A percentile compares a stretch with the other conserved stretches of the same genome.
phyloP scores from a whole-genome alignment of 306 rosid species.

The Delonix regia region DNA sequence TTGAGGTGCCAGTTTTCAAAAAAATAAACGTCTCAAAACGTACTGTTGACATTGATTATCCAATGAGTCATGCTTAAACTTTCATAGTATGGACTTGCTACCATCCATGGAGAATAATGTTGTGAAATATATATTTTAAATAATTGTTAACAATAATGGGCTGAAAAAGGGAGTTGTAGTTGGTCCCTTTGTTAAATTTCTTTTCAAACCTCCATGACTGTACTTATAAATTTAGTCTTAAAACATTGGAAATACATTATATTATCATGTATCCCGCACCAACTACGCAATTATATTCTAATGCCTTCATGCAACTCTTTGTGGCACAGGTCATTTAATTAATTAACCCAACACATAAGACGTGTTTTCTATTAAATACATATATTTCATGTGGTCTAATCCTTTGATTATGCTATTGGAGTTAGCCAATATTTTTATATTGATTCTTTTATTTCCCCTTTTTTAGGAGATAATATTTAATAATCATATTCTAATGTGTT shows the following conservation, averaged over 20 bases:
- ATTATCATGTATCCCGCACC: neutral
- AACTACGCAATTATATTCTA: neutral
- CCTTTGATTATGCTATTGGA: neutral
- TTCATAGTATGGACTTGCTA: neutral
- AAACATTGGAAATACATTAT: neutral
- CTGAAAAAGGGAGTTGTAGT: neutral
- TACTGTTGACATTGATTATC: neutral
- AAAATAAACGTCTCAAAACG: too few species aligned
- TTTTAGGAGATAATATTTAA: neutral
- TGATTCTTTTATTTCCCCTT: neutral
- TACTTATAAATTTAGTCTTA: neutral
- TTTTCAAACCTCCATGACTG: neutral
- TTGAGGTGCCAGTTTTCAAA: too few species aligned
- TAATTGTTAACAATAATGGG: neutral
- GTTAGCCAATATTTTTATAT: neutral
- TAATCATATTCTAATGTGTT: neutral
- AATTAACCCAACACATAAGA: slow-evolving; percentile 3
- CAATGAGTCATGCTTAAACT: neutral
- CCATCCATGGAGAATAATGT: neutral
- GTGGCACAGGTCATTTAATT: neutral
- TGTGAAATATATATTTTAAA: neutral
- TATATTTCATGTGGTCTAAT: neutral
- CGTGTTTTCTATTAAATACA: neutral
- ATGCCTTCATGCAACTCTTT: neutral
- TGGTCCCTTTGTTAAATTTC: neutral